phyloP scores from a whole-genome alignment of 2,329 filamentous ascomycete species.

The Venturia effusa region DNA sequence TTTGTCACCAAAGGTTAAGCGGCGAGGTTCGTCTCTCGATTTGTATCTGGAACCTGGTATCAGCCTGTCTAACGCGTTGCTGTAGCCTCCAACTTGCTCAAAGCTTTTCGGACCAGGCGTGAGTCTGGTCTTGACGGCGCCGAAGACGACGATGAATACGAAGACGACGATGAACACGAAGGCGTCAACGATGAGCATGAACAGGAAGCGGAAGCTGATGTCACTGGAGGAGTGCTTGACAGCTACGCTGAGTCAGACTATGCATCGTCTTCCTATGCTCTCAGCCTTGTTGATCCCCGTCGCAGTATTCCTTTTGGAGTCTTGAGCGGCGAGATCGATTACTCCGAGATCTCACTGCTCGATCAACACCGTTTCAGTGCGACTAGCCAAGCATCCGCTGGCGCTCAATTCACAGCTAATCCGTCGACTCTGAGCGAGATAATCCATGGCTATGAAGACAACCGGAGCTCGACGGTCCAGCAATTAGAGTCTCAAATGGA shows the following conservation, averaged over 20 bases:
- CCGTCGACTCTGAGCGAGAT: not conserved
- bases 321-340: not conserved
- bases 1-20: not conserved
- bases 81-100: not conserved
- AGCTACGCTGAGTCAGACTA: constrained; percentile 3
- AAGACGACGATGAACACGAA: not conserved
- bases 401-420: not conserved
- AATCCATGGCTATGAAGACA: not conserved
- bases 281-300: not conserved
- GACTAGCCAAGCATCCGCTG: not conserved
- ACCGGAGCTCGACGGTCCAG: not conserved
- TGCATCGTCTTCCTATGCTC: not conserved
- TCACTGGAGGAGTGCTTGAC: not conserved
- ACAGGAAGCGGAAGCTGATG: not conserved
- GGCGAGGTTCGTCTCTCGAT: not conserved
- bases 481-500: not conserved
- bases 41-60: not conserved
- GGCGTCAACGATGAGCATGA: not conserved
- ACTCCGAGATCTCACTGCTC: not conserved
- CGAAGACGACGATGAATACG: not conserved
- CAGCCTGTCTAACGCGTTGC: not conserved
- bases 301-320: constrained; percentile 1
- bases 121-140: not conserved
- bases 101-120: not conserved
- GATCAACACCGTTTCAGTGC: not conserved